Base-by-base conservation (phyloP, 1,139 yeast species). In the Pichia sp. region DNA sequence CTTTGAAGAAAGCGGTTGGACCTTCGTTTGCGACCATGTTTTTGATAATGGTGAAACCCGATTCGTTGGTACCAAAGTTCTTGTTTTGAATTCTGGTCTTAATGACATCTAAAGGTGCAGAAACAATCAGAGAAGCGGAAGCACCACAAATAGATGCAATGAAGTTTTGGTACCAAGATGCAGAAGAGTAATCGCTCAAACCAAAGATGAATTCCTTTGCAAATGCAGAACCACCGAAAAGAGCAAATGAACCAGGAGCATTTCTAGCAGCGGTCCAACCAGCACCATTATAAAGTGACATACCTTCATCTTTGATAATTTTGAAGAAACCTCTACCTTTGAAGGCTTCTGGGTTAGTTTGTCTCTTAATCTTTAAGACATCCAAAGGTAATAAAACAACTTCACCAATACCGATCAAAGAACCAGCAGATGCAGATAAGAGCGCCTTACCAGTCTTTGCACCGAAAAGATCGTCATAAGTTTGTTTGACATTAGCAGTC, bases 261-360 rank as follows among this genome's bases (percentile, higher is more conserved):
- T 92, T 92, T 77, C 99, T 82, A 42, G 99, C 99, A 57, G 95
- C 95, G 51, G 99, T 92, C 99, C 99, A 92, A 48, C 97, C 97
- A 95, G 97, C 90, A 55, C 99, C 99, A 65, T 97, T 78, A 72
- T 92, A 92, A 59, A 92, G 74, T 8, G 52, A 46, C 51, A 87
- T 75, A 27, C 98, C 98, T 70, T 94, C 98, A 62, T 92, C 98
- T 45, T 74, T 64, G 53, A 92, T 64, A 58, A 92, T 87, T 67
- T 78, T 84, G 53, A 88, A 51, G 69, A 92, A 88, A 9, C 98
- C 97, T 72, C 98, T 85, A 58, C 99, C 99, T 67, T 81, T 83
- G 78, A 92, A 92, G 28, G 98, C 73, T 67, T 92, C 98, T 11
- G 99, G 99, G 74, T 92, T 92, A 46, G 99, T 92, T 75, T 92